Conservation (phyloP, 352 stramenopile genomes). For the Pythium aquatile region DNA sequence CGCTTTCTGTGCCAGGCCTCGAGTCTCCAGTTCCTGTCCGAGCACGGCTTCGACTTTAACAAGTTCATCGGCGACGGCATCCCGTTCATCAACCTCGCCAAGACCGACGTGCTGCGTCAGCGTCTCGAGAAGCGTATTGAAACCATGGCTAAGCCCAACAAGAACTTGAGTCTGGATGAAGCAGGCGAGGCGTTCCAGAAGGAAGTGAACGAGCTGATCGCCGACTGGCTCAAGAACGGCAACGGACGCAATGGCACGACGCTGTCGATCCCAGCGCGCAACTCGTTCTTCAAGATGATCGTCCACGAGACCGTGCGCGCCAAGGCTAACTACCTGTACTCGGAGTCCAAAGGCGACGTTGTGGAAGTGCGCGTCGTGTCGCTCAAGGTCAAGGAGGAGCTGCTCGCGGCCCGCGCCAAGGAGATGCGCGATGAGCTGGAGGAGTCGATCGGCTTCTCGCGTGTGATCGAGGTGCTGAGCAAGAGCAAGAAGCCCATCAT, state of each 20-base stretch:
- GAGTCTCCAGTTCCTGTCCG: conserved; percentile 80
- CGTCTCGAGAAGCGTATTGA: conserved; percentile 56
- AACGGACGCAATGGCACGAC: conserved; percentile 52
- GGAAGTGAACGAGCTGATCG: conserved; percentile 43
- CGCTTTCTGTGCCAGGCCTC: conserved; percentile 80
- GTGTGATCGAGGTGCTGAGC: conserved; percentile 71
- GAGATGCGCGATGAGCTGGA: conserved; percentile 64
- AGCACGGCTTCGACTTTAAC: conserved; percentile 87
- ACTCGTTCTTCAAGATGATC: conserved; percentile 76
- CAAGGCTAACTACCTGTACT: conserved; percentile 66
- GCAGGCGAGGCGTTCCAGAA: conserved; percentile 37
- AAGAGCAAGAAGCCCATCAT: conserved; percentile 75
- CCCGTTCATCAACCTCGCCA: conserved; percentile 61
- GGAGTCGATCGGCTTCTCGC: conserved; percentile 71
- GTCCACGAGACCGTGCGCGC: conserved; percentile 59
- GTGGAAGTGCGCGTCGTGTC: conserved; percentile 65
- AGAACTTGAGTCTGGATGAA: conserved; percentile 49
- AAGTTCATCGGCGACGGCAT: conserved; percentile 86
- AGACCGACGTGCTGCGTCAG: conserved; percentile 51
- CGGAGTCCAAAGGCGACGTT: conserved; percentile 38
- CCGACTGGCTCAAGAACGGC: conserved; percentile 47
- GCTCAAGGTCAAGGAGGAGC: conserved; percentile 62
- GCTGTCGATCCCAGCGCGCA: conserved; percentile 51
- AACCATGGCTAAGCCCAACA: conserved; percentile 54
- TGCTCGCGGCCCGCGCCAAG: conserved; percentile 47